phyloP scores from a whole-genome alignment of 2,329 filamentous ascomycete species.

The Clonostachys chloroleuca region DNA sequence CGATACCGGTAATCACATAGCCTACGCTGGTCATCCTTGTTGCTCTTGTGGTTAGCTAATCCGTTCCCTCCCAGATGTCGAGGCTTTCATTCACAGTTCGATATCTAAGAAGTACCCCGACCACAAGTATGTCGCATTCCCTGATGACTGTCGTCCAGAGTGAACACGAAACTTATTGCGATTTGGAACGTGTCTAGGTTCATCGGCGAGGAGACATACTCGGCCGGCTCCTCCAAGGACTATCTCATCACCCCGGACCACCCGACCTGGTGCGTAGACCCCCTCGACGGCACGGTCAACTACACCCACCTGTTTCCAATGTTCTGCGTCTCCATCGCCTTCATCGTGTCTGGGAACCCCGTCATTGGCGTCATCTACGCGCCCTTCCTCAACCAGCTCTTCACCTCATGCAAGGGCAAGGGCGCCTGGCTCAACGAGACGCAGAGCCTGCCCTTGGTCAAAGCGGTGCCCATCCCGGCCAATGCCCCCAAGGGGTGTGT shows the following conservation, averaged over 20 bases:
- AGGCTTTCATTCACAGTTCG: conserved; percentile 60
- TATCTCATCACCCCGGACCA: conserved; percentile 56
- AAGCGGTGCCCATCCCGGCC: conserved; percentile 49
- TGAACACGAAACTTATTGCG: not conserved
- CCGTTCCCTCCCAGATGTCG: conserved; percentile 51
- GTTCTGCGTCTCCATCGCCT: conserved; percentile 76
- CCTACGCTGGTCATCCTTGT: not conserved
- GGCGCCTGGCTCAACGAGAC: conserved; percentile 69
- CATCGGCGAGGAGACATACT: conserved; percentile 74
- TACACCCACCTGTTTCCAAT: conserved; percentile 78
- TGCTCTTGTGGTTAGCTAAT: not conserved
- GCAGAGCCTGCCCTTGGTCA: conserved; percentile 58
- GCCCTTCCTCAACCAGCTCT: conserved; percentile 65
- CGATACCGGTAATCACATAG: conserved; percentile 53
- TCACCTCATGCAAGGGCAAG: conserved; percentile 60
- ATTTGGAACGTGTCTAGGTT: conserved; percentile 43
- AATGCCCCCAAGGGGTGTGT: conserved; percentile 65
- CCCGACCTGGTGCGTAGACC: conserved; percentile 75
- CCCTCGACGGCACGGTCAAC: conserved; percentile 76
- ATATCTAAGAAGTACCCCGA: conserved; percentile 57
- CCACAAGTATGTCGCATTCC: conserved; percentile 50
- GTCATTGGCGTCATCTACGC: conserved; percentile 70
- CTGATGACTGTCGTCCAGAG: not conserved
- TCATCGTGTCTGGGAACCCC: conserved; percentile 55
- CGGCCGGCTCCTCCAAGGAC: conserved; percentile 59